A percentile compares a stretch with the other conserved stretches of the same genome.
Conservation (phyloP, 169 alveolate species). For the Eimeria zaria region DNA sequence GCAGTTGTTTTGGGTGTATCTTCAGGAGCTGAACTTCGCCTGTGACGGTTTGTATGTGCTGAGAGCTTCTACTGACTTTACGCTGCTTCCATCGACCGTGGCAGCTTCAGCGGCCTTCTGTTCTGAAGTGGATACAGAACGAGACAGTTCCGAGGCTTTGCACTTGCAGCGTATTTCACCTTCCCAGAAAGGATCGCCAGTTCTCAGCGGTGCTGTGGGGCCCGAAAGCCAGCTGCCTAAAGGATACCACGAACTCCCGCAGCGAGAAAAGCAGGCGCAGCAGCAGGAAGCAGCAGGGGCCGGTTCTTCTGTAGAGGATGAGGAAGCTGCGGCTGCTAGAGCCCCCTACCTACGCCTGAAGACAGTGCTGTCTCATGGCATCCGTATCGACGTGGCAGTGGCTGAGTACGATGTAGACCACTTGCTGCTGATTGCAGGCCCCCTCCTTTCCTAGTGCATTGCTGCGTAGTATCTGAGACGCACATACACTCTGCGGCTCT, state of each 20-base stretch:
- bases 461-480: not conserved
- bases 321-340: conserved; percentile 57
- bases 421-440: not conserved
- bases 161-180: conserved; percentile 33
- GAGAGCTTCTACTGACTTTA: conserved; percentile 59
- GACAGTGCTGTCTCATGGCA: conserved; percentile 60
- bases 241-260: not conserved
- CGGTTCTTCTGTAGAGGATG: conserved; percentile 37
- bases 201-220: not conserved
- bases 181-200: not conserved
- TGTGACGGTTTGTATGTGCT: conserved; percentile 58
- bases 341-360: conserved; percentile 61
- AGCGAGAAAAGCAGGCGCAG: conserved; percentile 39
- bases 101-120: not conserved
- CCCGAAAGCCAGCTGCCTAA: conserved; percentile 23
- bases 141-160: not conserved
- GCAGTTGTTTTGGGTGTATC: not conserved
- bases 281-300: conserved; percentile 18
- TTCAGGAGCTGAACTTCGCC: conserved; percentile 51
- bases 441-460: not conserved
- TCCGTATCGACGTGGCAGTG: conserved; percentile 58
- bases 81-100: conserved; percentile 56
- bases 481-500: not conserved
- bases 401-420: conserved; percentile 53
- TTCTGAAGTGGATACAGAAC: conserved; percentile 29